Percentiles rank a stretch among this genome's conserved stretches.
Conservation (phyloP, 2,329 filamentous ascomycete genomes). For the Verticillium albo-atrum region DNA sequence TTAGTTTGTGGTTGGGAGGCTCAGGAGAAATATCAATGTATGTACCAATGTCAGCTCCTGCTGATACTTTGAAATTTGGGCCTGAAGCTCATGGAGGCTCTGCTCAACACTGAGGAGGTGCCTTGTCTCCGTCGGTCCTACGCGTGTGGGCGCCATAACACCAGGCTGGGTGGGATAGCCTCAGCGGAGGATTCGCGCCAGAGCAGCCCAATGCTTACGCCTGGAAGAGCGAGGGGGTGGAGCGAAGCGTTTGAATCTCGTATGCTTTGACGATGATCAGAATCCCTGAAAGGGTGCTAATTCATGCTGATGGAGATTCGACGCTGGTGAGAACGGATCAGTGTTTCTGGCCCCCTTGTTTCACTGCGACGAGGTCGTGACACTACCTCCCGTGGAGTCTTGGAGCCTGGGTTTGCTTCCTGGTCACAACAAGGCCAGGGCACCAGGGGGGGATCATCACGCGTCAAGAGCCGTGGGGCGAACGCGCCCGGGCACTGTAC, state of each 20-base stretch:
- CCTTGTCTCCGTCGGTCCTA: slow-evolving; percentile 19
- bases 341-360: neutral
- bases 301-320: neutral
- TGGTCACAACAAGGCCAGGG: neutral
- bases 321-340: neutral
- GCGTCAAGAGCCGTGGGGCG: neutral
- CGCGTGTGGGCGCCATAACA: neutral
- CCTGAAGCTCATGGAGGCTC: slow-evolving; percentile 64
- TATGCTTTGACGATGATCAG: neutral
- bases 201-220: neutral
- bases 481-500: neutral
- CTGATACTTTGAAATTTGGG: slow-evolving; percentile 50
- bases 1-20: neutral
- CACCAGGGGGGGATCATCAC: neutral
- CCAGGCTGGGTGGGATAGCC: neutral
- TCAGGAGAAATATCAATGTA: neutral
- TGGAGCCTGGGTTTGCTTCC: neutral
- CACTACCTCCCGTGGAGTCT: no score
- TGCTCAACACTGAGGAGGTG: slow-evolving; percentile 57
- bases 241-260: neutral
- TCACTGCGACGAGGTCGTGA: neutral
- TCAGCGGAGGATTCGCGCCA: neutral
- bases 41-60: slow-evolving; percentile 30
- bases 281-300: neutral
- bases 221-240: neutral